Percentiles rank a stretch among this genome's conserved stretches.
Evolutionary conservation across 2,329 filamentous ascomycete species (phyloP).

Genomic region (Lecanosticta acicola): DNA sequence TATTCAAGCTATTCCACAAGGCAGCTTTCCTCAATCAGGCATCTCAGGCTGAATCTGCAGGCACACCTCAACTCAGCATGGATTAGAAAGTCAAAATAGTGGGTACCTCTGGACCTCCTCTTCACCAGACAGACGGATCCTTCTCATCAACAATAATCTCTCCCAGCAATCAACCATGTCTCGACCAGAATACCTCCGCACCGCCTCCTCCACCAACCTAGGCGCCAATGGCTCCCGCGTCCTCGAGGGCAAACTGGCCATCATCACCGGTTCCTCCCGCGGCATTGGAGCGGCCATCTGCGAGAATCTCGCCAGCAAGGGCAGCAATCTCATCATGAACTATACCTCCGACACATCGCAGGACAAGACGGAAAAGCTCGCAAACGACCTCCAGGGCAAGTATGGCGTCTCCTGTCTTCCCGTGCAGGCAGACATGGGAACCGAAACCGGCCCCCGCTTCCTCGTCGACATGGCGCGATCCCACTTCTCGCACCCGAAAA

Average conservation of each 20-base stretch:
- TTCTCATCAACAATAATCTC: too few species aligned
- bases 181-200: constrained; percentile 13
- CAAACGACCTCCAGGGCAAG: constrained; percentile 48
- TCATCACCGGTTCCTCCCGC: constrained; percentile 74
- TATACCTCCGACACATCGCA: constrained; percentile 62
- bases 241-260: constrained; percentile 66
- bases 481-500: constrained; percentile 52
- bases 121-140: too few species aligned
- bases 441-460: constrained; percentile 53
- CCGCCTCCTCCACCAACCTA: constrained; percentile 16
- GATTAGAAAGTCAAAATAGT: not conserved
- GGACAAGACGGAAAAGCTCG: constrained; percentile 48
- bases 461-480: constrained; percentile 56
- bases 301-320: constrained; percentile 67
- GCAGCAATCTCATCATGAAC: constrained; percentile 63
- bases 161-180: constrained; percentile 10
- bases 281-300: constrained; percentile 68
- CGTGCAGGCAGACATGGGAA: constrained; percentile 67
- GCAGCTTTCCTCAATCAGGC: not conserved
- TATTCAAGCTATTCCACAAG: not conserved
- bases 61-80: not conserved
- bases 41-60: not conserved
- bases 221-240: constrained; percentile 24
- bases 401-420: constrained; percentile 57
- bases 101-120: too few species aligned